Conservation (phyloP, 768 basidiomycete genomes). For the Leccinum barrowsii region DNA sequence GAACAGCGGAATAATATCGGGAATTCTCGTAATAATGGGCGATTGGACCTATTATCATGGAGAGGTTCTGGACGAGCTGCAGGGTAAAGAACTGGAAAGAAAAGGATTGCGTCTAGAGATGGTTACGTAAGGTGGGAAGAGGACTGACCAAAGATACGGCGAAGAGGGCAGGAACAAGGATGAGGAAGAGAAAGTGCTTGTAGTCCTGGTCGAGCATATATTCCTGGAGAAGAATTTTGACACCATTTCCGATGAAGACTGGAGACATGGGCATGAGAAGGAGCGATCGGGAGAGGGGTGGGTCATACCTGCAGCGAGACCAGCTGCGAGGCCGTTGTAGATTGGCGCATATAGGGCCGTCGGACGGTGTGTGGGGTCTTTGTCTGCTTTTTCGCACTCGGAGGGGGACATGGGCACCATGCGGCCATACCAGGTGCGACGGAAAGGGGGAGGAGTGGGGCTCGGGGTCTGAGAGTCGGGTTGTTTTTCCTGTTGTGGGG, state of each 20-base stretch:
- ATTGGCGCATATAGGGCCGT: slow-evolving; percentile 25
- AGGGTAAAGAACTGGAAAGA: slow-evolving; percentile 36
- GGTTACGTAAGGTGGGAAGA: background rate
- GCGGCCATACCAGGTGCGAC: slow-evolving; percentile 60
- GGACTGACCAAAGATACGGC: slow-evolving; percentile 42
- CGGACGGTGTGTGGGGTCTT: slow-evolving; percentile 13
- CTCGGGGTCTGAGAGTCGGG: slow-evolving; percentile 13
- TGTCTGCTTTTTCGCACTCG: slow-evolving; percentile 25
- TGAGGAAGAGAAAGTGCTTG: slow-evolving; percentile 40
- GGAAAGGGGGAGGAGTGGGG: slow-evolving; percentile 31
- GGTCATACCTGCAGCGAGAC: slow-evolving; percentile 21
- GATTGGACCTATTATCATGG: slow-evolving; percentile 48
- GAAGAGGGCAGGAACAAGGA: slow-evolving; percentile 40
- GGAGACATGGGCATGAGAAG: slow-evolving; percentile 17
- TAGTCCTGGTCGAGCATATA: slow-evolving; percentile 45
- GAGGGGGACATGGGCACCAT: slow-evolving; percentile 40
- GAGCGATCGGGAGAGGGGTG: background rate
- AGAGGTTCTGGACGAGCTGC: slow-evolving; percentile 37
- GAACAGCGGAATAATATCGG: slow-evolving; percentile 48
- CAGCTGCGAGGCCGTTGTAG: slow-evolving; percentile 29
- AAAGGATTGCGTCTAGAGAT: slow-evolving; percentile 9
- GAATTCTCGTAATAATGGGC: slow-evolving; percentile 50
- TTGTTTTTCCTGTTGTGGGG: slow-evolving; percentile 13
- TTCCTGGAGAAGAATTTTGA: slow-evolving; percentile 57
- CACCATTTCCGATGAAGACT: slow-evolving; percentile 62